Evolutionary conservation across 2,329 filamentous ascomycete genomes (phyloP).

Genomic region (Aureobasidium sp.): DNA sequence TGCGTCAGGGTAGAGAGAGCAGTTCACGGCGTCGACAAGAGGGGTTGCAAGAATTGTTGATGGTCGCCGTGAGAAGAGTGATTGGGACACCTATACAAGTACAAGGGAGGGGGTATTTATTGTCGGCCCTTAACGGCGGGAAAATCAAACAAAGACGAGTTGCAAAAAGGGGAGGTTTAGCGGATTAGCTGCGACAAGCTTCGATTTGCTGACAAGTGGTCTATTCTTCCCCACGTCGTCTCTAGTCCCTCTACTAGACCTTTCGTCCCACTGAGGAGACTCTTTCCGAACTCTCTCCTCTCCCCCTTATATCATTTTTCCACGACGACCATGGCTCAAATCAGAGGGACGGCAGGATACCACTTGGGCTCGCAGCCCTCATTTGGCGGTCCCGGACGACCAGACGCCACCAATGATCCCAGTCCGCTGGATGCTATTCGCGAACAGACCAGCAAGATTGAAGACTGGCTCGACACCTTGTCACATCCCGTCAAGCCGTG

Average conservation of each 20-base stretch:
- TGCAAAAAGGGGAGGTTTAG: neutral
- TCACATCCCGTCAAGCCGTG: constrained; percentile 94
- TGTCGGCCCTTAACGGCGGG: constrained; percentile 1
- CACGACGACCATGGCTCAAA: constrained; percentile 45
- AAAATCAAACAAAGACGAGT: neutral
- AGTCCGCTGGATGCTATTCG: constrained; percentile 82
- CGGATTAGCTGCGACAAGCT: neutral
- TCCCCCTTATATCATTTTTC: constrained; percentile 6
- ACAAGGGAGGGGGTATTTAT: neutral
- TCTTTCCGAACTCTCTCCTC: neutral
- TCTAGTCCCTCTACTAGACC: constrained; percentile 2
- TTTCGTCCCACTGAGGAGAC: neutral
- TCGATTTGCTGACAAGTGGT: constrained; percentile 13
- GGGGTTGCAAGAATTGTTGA: neutral
- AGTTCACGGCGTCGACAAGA: neutral
- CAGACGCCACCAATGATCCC: constrained; percentile 58
- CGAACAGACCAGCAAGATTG: constrained; percentile 95
- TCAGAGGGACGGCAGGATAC: constrained; percentile 65
- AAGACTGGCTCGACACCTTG: constrained; percentile 80
- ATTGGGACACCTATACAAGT: neutral
- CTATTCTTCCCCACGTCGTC: constrained; percentile 10
- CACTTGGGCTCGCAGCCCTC: constrained; percentile 66
- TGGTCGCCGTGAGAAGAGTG: neutral
- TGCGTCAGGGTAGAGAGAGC: neutral
- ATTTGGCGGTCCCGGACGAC: constrained; percentile 49